A percentile compares a stretch with the other conserved stretches of the same genome.
Evolutionary conservation across 208 protist species (phyloP).

Genomic region (Acanthamoeba rhysodes): DNA sequence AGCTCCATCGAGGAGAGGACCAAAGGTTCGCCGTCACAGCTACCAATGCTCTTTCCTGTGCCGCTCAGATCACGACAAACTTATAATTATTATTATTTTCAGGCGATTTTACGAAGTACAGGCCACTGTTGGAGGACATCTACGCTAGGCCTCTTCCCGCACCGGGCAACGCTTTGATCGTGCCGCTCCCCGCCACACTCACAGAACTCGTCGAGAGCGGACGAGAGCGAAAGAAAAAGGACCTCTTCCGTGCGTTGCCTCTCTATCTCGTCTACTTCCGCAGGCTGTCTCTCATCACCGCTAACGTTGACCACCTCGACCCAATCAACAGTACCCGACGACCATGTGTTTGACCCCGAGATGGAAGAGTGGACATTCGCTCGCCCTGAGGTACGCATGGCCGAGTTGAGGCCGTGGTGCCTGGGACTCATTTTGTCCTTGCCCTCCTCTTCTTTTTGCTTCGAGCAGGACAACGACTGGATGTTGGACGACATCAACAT

Average conservation of each 20-base stretch:
- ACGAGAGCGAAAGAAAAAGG: background rate
- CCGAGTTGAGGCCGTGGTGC: background rate
- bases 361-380: background rate
- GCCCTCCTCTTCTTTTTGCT: background rate
- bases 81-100: background rate
- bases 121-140: background rate
- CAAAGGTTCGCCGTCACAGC: background rate
- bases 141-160: background rate
- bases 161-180: background rate
- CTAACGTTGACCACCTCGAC: too few relatives aligned
- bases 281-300: too few relatives aligned
- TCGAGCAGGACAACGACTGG: background rate
- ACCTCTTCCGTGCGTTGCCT: background rate
- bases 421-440: too few relatives aligned
- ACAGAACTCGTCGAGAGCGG: background rate
- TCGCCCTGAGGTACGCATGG: background rate
- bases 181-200: background rate
- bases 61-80: background rate
- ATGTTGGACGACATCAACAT: constrained; percentile 43
- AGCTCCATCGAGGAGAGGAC: background rate
- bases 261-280: background rate
- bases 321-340: background rate
- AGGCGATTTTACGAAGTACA: background rate
- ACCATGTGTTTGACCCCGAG: constrained; percentile 6
- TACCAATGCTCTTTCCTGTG: background rate